phyloP scores from a whole-genome alignment of 2,329 filamentous ascomycete genomes.

The Fusarium udum region DNA sequence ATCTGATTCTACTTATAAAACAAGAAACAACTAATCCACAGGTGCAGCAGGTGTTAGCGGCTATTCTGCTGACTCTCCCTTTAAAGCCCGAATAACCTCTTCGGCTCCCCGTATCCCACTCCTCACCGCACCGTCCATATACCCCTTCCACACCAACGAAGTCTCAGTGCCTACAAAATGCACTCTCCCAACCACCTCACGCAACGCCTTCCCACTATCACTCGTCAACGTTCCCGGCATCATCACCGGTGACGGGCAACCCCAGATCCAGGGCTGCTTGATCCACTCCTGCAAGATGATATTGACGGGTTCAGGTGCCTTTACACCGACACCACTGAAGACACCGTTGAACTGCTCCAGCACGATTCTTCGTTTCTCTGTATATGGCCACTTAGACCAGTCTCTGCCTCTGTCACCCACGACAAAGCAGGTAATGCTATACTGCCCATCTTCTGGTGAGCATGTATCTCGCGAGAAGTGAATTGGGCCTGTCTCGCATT shows the following conservation, averaged over 20 bases:
- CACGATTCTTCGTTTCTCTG: constrained; percentile 1
- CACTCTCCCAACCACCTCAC: constrained; percentile 39
- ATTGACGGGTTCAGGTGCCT: constrained; percentile 25
- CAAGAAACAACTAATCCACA: neutral
- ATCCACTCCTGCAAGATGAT: constrained; percentile 31
- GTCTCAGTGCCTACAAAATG: constrained; percentile 42
- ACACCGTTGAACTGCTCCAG: constrained; percentile 14
- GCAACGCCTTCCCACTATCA: constrained; percentile 42
- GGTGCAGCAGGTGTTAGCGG: neutral
- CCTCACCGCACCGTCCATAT: constrained; percentile 40
- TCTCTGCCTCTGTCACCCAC: constrained; percentile 42
- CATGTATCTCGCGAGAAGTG: constrained; percentile 44
- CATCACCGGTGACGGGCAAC: constrained; percentile 32
- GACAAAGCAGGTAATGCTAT: constrained; percentile 47
- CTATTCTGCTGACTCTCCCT: neutral
- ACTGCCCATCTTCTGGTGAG: constrained; percentile 35
- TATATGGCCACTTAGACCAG: constrained; percentile 20
- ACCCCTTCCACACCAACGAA: constrained; percentile 40
- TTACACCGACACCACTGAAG: constrained; percentile 13
- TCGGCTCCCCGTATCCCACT: constrained; percentile 32
- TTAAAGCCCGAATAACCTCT: constrained; percentile 26
- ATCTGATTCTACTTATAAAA: neutral
- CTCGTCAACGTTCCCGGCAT: constrained; percentile 14
- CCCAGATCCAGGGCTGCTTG: constrained; percentile 29
- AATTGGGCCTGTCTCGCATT: constrained; percentile 46